phyloP scores from a whole-genome alignment of 1,139 yeast species.

The Taiozyma sp. region DNA sequence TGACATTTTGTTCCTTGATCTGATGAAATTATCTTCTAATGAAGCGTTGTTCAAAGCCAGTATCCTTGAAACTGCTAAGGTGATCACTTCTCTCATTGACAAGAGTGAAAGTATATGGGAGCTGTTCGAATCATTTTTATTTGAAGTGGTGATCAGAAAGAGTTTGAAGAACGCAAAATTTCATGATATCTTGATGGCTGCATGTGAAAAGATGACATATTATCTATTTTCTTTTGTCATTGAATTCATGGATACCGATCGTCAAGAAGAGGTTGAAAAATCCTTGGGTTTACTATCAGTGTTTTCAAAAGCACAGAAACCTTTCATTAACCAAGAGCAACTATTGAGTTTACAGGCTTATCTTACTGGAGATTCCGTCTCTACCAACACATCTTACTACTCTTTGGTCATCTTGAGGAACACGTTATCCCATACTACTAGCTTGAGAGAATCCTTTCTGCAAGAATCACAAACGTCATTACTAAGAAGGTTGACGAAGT shows the following conservation, averaged over 20 bases:
- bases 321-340: conserved; percentile 58
- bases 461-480: conserved; percentile 47
- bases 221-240: conserved; percentile 26
- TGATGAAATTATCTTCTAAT: conserved; percentile 9
- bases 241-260: conserved; percentile 24
- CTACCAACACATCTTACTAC: conserved; percentile 37
- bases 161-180: conserved; percentile 21
- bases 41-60: conserved; percentile 15
- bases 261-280: conserved; percentile 27
- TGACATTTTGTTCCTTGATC: conserved; percentile 40
- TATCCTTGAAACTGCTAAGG: conserved; percentile 5
- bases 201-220: conserved; percentile 24
- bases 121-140: conserved; percentile 41
- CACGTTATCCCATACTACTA: conserved; percentile 38
- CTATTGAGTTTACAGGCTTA: conserved; percentile 58
- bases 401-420: conserved; percentile 50
- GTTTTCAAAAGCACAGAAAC: conserved; percentile 45
- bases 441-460: conserved; percentile 49
- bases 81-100: conserved; percentile 15
- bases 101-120: conserved; percentile 34
- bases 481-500: conserved; percentile 51
- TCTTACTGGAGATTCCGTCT: conserved; percentile 42
- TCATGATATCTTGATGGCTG: conserved; percentile 19
- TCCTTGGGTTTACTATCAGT: conserved; percentile 47
- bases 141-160: conserved; percentile 34